Percentiles rank a stretch among this genome's conserved stretches.
Evolutionary conservation across 306 rosid species (phyloP).

Genomic region (Pyrus betulifolia): DNA sequence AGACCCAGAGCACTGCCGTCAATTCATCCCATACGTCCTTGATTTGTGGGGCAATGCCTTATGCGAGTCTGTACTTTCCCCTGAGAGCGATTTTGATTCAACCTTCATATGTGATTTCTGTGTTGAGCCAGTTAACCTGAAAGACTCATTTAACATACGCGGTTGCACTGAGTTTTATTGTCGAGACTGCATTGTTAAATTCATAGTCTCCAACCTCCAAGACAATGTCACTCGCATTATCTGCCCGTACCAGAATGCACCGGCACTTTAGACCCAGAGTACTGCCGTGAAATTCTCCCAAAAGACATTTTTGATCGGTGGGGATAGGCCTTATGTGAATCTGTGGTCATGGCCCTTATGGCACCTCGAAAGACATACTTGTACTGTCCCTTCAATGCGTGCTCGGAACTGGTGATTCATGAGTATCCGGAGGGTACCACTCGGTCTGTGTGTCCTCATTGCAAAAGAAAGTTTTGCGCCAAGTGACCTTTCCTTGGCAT

Average conservation of each 20-base stretch:
- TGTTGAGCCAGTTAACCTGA: not conserved
- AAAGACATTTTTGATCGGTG: constrained; percentile 25
- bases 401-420: constrained; percentile 31
- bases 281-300: constrained; percentile 26
- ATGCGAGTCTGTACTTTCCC: not conserved
- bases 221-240: constrained; percentile 17
- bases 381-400: constrained; percentile 48
- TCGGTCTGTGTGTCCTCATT: constrained; percentile 35
- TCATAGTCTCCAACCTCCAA: constrained; percentile 39
- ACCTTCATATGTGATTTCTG: not conserved
- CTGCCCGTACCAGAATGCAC: constrained; percentile 42
- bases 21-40: constrained; percentile 19
- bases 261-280: constrained; percentile 14
- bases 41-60: constrained; percentile 27
- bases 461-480: constrained; percentile 48
- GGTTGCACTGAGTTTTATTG: constrained; percentile 36
- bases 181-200: constrained; percentile 32
- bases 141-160: not conserved
- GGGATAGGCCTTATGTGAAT: constrained; percentile 29
- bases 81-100: not conserved
- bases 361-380: not conserved
- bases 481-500: constrained; percentile 51
- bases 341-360: not conserved
- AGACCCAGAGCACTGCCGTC: constrained; percentile 25
- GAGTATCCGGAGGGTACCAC: not conserved